A percentile compares a stretch with the other conserved stretches of the same genome.
phyloP scores from a whole-genome alignment of 202 grass and related monocot genomes.

The Schoenoplectus tabernaemontani region DNA sequence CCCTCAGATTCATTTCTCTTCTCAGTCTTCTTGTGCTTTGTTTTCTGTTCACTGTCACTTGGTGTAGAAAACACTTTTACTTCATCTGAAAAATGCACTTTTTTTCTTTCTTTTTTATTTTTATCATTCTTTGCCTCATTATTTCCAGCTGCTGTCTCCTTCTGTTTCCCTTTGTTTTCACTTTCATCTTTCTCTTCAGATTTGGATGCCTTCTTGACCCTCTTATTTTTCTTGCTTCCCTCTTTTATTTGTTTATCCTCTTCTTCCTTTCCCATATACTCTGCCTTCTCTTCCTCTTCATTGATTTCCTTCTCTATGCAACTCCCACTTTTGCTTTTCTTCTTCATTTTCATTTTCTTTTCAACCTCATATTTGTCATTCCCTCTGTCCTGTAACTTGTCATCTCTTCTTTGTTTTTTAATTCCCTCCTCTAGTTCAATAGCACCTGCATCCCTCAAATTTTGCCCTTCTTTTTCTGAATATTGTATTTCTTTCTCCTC shows the following conservation, averaged over 20 bases:
- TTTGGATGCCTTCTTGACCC: slow-evolving; percentile 22
- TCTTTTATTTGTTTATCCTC: not conserved
- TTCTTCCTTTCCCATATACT: not conserved
- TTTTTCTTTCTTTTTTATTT: slow-evolving; percentile 33
- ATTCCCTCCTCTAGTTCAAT: not conserved
- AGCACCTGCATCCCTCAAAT: not conserved
- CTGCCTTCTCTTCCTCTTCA: slow-evolving; percentile 9
- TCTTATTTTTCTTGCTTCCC: slow-evolving; percentile 7
- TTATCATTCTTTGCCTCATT: slow-evolving; percentile 13
- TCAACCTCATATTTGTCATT: slow-evolving; percentile 6
- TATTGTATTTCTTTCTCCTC: too few relatives aligned
- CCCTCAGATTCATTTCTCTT: slow-evolving; percentile 11
- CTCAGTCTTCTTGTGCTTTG: not conserved
- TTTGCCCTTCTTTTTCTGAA: too few relatives aligned
- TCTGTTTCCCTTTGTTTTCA: slow-evolving; percentile 28
- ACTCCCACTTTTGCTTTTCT: not conserved
- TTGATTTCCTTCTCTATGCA: slow-evolving; percentile 1
- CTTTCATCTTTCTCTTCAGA: slow-evolving; percentile 19
- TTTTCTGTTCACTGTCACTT: not conserved
- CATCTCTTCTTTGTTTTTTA: slow-evolving; percentile 20
- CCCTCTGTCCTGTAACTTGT: slow-evolving; percentile 1
- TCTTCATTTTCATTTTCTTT: too few relatives aligned
- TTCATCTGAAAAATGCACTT: slow-evolving; percentile 47
- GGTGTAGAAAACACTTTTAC: slow-evolving; percentile 33
- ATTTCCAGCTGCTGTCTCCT: slow-evolving; percentile 9